Evolutionary conservation across 208 protist genomes (phyloP), one percentile per base, ranked within the genome.

Genomic region (Wallacemonas sp.): DNA sequence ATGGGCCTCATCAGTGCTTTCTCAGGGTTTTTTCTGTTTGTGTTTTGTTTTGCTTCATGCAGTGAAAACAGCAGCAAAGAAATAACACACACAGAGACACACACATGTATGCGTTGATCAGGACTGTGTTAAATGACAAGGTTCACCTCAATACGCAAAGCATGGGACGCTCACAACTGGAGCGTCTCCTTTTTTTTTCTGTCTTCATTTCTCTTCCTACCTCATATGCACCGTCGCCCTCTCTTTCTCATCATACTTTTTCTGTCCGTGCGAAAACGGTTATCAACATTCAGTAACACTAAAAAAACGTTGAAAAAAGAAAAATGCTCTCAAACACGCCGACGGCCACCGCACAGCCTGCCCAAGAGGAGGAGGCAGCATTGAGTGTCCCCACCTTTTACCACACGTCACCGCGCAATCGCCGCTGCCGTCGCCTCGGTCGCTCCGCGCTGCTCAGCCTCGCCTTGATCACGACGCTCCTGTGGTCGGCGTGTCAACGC

Each of bases 401-500:
- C 29, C 52, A 58, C 9, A 21, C 52, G n/a, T 0, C 52, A 39
- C 52, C 52, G 29, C 5, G 0, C 9, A n/a, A 16, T 12, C 52
- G 9, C 52, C 52, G 32, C 32, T 58, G 52, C 19, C 5, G 30
- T 3, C 52, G 52, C 12, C 52, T 58, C 14, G 52, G 52, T n/a
- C 52, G 52, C 52, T 4, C 30, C 12, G 14, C 38, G 5, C 21
- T 58, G n/a, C n/a, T 58, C 19, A 4, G 6, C 4, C 30, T 58
- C n/a, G 29, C 29, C 12, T 27, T 3, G n/a, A 24, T 41, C 6
- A 24, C 38, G 0, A 17, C 38, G 30, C 8, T 58, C 26, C 9
- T 41, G 29, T 58, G 52, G 52, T 16, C 52, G 2, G 30, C 38
- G 30, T 21, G 14, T 17, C 52, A 58, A 14, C 11, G 30, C 12